These are phyloP conservation scores for Diaporthe vaccinii DNA, from an alignment of 2,329 filamentous ascomycete species.

Conservation along the genomic window DNA sequence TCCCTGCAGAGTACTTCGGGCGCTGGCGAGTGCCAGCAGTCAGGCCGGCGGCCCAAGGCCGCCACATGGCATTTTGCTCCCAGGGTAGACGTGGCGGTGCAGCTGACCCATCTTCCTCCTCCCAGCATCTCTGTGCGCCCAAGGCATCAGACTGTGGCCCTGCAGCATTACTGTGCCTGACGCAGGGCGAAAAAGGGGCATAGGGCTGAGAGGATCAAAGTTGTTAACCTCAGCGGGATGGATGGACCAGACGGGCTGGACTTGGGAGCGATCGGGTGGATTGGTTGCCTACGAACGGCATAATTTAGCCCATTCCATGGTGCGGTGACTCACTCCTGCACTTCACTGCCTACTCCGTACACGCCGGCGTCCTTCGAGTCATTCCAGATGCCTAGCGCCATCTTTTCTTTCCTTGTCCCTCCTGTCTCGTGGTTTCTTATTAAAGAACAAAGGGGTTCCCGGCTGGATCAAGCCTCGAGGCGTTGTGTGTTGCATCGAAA, in stretches of 20 bases:
- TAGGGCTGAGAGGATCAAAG: conserved; percentile 10
- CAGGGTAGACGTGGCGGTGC: conserved; percentile 10
- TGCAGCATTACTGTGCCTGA: conserved; percentile 6
- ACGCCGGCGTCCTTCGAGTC: conserved; percentile 20
- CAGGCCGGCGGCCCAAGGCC: conserved; percentile 10
- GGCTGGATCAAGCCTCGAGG: conserved; percentile 20
- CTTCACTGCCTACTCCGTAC: conserved; percentile 15
- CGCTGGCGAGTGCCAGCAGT: conserved; percentile 16
- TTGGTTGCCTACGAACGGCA: conserved; percentile 5
- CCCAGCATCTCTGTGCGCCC: conserved; percentile 2
- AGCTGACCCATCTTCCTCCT: neutral
- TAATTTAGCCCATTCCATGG: conserved; percentile 9
- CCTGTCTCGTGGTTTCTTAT: conserved; percentile 21
- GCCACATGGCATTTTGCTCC: neutral
- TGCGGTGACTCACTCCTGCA: conserved; percentile 1
- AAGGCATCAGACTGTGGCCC: conserved; percentile 13
- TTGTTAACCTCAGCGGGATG: neutral
- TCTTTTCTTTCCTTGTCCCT: neutral
- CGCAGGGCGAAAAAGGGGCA: neutral
- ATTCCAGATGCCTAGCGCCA: conserved; percentile 5
- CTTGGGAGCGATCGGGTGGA: neutral
- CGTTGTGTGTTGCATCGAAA: conserved; percentile 29
- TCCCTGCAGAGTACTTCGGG: neutral
- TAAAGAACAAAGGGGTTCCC: conserved; percentile 32
- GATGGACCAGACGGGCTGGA: neutral